Conservation (phyloP, 1,139 yeast species). For the Geotrichum restrictum region DNA sequence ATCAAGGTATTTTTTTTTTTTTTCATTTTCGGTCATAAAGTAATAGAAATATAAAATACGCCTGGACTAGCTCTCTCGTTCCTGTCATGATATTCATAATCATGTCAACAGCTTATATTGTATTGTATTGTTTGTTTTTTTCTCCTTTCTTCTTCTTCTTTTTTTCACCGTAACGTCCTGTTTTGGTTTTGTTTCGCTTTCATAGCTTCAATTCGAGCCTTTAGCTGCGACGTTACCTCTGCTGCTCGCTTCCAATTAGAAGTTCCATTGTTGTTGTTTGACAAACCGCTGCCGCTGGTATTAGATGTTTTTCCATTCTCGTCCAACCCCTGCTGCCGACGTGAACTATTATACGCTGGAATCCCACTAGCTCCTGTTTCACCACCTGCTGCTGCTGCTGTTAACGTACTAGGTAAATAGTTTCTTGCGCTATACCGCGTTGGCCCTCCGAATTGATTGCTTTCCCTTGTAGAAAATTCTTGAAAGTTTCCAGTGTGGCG, state of each 20-base stretch:
- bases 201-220: conserved; percentile 87
- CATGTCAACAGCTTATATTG: no score
- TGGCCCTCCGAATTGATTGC: conserved; percentile 3
- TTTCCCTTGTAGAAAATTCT: not conserved
- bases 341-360: conserved; percentile 4
- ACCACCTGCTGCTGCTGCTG: not conserved
- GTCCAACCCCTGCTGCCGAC: not conserved
- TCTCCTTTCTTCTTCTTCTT: no score
- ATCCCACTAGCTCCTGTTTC: not conserved
- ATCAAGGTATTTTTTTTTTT: no score
- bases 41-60: no score
- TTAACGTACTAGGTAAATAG: not conserved
- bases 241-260: conserved; percentile 81
- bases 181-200: conserved; percentile 45
- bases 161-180: not conserved
- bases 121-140: no score
- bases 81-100: no score
- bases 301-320: not conserved
- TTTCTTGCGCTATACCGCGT: not conserved
- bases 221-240: conserved; percentile 78
- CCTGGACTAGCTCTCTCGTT: no score
- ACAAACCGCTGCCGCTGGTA: not conserved
- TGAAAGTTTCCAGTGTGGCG: not conserved
- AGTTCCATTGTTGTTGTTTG: not conserved
- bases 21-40: no score